Conservation (phyloP, 768 basidiomycete genomes). For the Porphyrellus cyaneotinctus region DNA sequence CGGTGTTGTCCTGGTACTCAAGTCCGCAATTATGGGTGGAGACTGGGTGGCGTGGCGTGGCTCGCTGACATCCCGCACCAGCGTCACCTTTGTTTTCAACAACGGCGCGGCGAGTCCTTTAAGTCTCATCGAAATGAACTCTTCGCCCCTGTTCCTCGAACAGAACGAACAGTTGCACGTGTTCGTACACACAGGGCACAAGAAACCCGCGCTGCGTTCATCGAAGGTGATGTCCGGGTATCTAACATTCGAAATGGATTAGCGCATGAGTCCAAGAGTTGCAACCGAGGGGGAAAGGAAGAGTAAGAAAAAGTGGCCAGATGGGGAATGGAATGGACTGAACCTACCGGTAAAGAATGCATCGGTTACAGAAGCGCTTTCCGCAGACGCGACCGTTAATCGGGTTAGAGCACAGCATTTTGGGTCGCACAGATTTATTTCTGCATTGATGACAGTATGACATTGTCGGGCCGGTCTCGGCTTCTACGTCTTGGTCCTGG, state of each 20-base stretch:
- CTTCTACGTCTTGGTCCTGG: neutral
- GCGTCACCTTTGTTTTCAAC: constrained; percentile 20
- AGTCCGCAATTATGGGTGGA: neutral
- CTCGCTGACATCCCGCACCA: constrained; percentile 18
- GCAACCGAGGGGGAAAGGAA: too few species aligned
- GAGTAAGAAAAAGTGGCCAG: constrained; percentile 7
- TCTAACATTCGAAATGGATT: constrained; percentile 17
- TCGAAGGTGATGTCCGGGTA: constrained; percentile 40
- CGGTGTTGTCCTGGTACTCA: neutral
- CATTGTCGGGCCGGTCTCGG: neutral
- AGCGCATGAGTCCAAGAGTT: too few species aligned
- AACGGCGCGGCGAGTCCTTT: constrained; percentile 22
- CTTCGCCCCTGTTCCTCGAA: constrained; percentile 42
- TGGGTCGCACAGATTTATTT: constrained; percentile 21
- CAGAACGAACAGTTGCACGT: constrained; percentile 50
- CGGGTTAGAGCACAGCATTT: constrained; percentile 34
- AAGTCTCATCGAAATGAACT: constrained; percentile 35
- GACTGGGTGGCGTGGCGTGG: neutral
- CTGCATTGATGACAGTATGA: constrained; percentile 39
- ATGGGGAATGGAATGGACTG: neutral
- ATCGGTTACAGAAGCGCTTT: constrained; percentile 34
- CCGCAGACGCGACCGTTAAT: constrained; percentile 23
- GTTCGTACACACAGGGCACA: constrained; percentile 44
- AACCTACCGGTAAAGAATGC: constrained; percentile 32
- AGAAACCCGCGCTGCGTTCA: constrained; percentile 25